Conservation (phyloP, 768 basidiomycete species). For the Filobasidium wieringae region DNA sequence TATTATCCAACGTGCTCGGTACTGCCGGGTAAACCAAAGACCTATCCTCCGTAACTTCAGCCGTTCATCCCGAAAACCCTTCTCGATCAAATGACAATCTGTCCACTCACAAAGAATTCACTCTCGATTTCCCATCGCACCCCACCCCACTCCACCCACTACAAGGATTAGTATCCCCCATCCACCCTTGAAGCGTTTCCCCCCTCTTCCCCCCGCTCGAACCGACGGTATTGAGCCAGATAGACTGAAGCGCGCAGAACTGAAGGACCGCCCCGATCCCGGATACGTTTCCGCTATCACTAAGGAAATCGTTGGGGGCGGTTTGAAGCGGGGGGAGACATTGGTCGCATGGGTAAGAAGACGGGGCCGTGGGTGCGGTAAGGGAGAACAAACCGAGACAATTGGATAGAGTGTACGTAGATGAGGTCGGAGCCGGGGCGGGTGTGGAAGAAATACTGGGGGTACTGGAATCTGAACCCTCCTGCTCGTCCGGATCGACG, state of each 20-base stretch:
- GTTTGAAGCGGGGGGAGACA: slow-evolving; percentile 32
- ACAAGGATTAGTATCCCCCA: slow-evolving; percentile 28
- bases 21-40: slow-evolving; percentile 30
- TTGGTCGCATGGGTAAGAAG: slow-evolving; percentile 32
- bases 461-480: background rate
- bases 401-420: slow-evolving; percentile 20
- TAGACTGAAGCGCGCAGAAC: slow-evolving; percentile 35
- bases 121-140: slow-evolving; percentile 30
- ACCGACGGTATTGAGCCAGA: slow-evolving; percentile 16
- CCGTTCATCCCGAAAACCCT: too few species aligned
- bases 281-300: slow-evolving; percentile 22
- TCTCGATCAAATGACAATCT: too few species aligned
- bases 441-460: slow-evolving; percentile 10
- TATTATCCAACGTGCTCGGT: slow-evolving; percentile 22
- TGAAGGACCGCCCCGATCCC: slow-evolving; percentile 37
- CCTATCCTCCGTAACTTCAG: too few species aligned
- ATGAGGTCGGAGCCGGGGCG: slow-evolving; percentile 3
- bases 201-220: background rate
- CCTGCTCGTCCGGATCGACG: background rate
- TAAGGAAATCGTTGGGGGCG: slow-evolving; percentile 30
- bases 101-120: slow-evolving; percentile 30
- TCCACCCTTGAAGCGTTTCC: slow-evolving; percentile 16
- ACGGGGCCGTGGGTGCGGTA: slow-evolving; percentile 18
- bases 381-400: slow-evolving; percentile 28
- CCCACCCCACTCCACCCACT: slow-evolving; percentile 33